A percentile compares a stretch with the other conserved stretches of the same genome.
These are phyloP conservation scores for Trichoderma breve DNA, from an alignment of 2,329 filamentous ascomycete genomes.

Conservation along the genomic window DNA sequence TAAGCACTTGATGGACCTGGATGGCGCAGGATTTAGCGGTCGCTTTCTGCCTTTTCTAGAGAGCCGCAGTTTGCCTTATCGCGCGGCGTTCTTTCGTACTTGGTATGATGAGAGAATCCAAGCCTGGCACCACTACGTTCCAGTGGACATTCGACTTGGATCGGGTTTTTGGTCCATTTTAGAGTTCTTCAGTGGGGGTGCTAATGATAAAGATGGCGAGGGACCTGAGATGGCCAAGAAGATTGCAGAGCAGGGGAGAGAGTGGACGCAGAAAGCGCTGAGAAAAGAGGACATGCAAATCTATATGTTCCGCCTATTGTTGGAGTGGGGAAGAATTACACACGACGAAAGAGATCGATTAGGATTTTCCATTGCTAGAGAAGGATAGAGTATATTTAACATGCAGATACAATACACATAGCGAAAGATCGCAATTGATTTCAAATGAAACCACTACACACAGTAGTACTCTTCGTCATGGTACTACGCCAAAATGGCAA, in stretches of 20 bases:
- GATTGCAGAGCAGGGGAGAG: slow-evolving; percentile 38
- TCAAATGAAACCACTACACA: neutral
- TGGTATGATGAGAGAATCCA: slow-evolving; percentile 63
- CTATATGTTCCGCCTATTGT: slow-evolving; percentile 67
- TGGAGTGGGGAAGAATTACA: slow-evolving; percentile 67
- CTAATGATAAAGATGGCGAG: neutral
- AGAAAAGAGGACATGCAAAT: slow-evolving; percentile 71
- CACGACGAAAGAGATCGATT: slow-evolving; percentile 50
- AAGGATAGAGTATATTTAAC: neutral
- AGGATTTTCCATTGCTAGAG: slow-evolving; percentile 25
- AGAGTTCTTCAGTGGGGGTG: slow-evolving; percentile 23
- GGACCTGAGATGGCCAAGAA: slow-evolving; percentile 24
- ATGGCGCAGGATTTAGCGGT: slow-evolving; percentile 65
- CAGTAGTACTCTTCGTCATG: neutral
- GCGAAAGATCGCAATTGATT: neutral
- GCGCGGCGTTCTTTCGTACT: slow-evolving; percentile 57
- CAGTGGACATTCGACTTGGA: slow-evolving; percentile 49
- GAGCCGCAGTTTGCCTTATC: slow-evolving; percentile 64
- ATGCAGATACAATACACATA: neutral
- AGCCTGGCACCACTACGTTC: slow-evolving; percentile 63
- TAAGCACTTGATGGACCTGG: slow-evolving; percentile 69
- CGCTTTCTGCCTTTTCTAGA: slow-evolving; percentile 66
- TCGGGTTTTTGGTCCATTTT: slow-evolving; percentile 61
- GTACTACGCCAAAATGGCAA: neutral
- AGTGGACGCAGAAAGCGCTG: slow-evolving; percentile 58